Conservation (phyloP, 2,329 filamentous ascomycete genomes). For the Dothiorella sarmentorum region DNA sequence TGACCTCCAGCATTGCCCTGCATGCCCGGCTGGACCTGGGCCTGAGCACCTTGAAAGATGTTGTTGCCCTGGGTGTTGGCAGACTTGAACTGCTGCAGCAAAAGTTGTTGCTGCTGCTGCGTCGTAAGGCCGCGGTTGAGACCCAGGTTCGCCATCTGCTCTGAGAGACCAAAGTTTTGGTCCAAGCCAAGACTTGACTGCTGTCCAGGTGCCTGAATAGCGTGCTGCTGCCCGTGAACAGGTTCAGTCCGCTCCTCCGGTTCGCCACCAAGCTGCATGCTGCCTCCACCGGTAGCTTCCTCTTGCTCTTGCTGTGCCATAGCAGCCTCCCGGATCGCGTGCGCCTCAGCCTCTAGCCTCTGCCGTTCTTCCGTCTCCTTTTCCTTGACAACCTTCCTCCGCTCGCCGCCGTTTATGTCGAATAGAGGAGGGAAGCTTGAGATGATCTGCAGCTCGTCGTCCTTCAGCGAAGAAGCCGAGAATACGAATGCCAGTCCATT, state of each 20-base stretch:
- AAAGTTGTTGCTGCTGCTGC: constrained; percentile 67
- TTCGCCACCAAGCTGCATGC: constrained; percentile 85
- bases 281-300: constrained; percentile 73
- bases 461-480: constrained; percentile 41
- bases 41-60: constrained; percentile 44
- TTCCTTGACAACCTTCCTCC: constrained; percentile 68
- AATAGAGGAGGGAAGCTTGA: constrained; percentile 72
- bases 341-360: constrained; percentile 50
- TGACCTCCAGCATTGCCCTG: constrained; percentile 63
- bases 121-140: constrained; percentile 72
- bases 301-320: constrained; percentile 58
- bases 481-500: constrained; percentile 54
- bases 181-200: constrained; percentile 42
- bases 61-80: constrained; percentile 53
- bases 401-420: constrained; percentile 76
- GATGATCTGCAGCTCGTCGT: constrained; percentile 51
- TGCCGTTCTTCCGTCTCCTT: constrained; percentile 62
- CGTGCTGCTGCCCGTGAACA: constrained; percentile 59
- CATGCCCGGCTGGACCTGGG: constrained; percentile 40
- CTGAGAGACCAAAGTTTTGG: constrained; percentile 31
- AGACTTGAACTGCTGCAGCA: constrained; percentile 60
- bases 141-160: constrained; percentile 38
- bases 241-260: constrained; percentile 73
- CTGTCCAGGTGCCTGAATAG: constrained; percentile 75
- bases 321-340: constrained; percentile 47